Percentiles rank a stretch among this genome's conserved stretches.
phyloP scores from a whole-genome alignment of 2,329 filamentous ascomycete species.

The Aspergillus sp. region DNA sequence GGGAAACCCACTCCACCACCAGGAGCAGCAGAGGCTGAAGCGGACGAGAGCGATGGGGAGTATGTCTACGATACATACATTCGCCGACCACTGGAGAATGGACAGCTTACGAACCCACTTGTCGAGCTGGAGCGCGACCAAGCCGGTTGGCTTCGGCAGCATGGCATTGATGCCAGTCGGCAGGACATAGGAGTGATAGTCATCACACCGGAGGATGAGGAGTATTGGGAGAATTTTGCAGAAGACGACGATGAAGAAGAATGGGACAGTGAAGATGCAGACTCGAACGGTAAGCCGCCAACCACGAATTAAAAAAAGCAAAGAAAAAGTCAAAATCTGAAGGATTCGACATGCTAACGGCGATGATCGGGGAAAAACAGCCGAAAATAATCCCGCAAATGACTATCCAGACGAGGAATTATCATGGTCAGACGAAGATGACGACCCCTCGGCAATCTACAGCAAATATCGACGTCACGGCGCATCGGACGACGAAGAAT shows the following conservation, averaged over 20 bases:
- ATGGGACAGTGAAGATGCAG: slow-evolving; percentile 58
- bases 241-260: slow-evolving; percentile 51
- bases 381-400: slow-evolving; percentile 47
- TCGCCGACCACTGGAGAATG: slow-evolving; percentile 39
- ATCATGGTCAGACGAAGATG: slow-evolving; percentile 43
- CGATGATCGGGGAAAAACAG: slow-evolving; percentile 17
- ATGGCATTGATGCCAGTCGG: slow-evolving; percentile 25
- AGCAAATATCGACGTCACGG: slow-evolving; percentile 35
- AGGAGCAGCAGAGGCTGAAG: slow-evolving; percentile 5
- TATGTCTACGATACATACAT: slow-evolving; percentile 62
- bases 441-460: slow-evolving; percentile 33
- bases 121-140: slow-evolving; percentile 22
- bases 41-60: slow-evolving; percentile 41
- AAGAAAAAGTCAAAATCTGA: background rate
- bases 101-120: slow-evolving; percentile 30
- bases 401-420: slow-evolving; percentile 49
- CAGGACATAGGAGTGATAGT: slow-evolving; percentile 38
- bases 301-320: background rate
- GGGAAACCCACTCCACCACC: slow-evolving; percentile 13
- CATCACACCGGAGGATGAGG: slow-evolving; percentile 40
- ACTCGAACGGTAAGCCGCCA: slow-evolving; percentile 50
- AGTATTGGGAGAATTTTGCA: slow-evolving; percentile 54
- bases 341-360: background rate
- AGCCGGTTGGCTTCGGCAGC: slow-evolving; percentile 18
- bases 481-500: slow-evolving; percentile 43